phyloP scores from a whole-genome alignment of 495 filamentous ascomycete genomes.

The Aspergillus cavernicola region DNA sequence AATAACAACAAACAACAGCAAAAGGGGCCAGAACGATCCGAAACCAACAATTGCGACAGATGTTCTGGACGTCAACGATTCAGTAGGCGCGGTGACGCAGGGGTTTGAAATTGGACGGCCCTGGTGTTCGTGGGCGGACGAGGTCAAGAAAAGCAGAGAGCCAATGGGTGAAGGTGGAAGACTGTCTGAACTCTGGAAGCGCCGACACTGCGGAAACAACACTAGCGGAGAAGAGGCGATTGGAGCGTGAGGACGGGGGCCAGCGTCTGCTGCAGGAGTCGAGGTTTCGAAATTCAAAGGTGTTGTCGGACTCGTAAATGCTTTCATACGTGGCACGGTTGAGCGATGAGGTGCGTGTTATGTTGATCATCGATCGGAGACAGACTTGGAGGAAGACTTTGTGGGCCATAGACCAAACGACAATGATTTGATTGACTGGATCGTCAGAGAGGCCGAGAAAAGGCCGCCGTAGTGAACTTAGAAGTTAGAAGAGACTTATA shows the following conservation, averaged over 20 bases:
- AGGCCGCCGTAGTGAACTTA: neutral
- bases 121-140: slow-evolving; percentile 13
- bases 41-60: slow-evolving; percentile 12
- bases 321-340: slow-evolving; percentile 19
- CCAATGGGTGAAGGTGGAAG: slow-evolving; percentile 18
- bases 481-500: neutral
- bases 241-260: slow-evolving; percentile 11
- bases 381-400: neutral
- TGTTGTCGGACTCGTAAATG: slow-evolving; percentile 10
- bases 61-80: slow-evolving; percentile 19
- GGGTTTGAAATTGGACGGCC: slow-evolving; percentile 16
- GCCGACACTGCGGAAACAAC: slow-evolving; percentile 21
- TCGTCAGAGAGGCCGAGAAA: neutral
- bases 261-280: slow-evolving; percentile 19
- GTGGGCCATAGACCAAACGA: neutral
- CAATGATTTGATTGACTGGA: neutral
- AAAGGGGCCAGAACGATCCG: slow-evolving; percentile 13
- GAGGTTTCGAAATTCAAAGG: slow-evolving; percentile 15
- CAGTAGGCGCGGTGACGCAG: slow-evolving; percentile 23
- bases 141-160: slow-evolving; percentile 1
- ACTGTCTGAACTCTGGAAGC: slow-evolving; percentile 18
- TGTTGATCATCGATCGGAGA: slow-evolving; percentile 2
- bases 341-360: slow-evolving; percentile 7
- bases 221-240: slow-evolving; percentile 4
- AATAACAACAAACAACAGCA: slow-evolving; percentile 18